A percentile compares a stretch with the other conserved stretches of the same genome.
Conservation (phyloP, 352 stramenopile genomes). For the Phytophthora parvispora region DNA sequence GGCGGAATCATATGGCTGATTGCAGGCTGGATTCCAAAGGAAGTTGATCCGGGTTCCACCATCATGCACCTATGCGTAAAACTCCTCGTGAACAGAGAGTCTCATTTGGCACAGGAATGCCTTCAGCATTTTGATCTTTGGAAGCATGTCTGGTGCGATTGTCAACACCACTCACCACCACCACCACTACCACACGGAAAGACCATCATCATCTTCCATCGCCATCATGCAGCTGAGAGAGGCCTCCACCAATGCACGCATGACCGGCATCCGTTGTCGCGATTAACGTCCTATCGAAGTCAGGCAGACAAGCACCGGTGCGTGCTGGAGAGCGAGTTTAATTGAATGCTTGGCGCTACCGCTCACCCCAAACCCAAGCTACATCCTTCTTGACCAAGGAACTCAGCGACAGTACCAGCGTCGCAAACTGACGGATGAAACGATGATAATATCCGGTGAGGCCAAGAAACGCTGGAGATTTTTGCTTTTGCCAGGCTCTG, state of each 20-base stretch:
- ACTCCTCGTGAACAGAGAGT: too few species aligned
- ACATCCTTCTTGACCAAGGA: neutral
- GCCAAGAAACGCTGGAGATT: neutral
- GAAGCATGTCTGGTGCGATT: too few species aligned
- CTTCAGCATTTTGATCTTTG: too few species aligned
- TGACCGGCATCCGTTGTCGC: conserved; percentile 45
- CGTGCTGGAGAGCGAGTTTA: conserved; percentile 33
- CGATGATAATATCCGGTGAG: neutral
- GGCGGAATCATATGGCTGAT: too few species aligned
- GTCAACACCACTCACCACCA: too few species aligned
- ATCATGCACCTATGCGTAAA: too few species aligned
- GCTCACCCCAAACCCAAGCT: neutral
- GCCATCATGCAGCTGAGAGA: neutral
- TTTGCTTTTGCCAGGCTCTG: neutral
- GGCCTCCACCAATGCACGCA: neutral
- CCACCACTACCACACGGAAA: too few species aligned
- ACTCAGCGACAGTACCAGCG: neutral
- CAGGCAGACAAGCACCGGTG: conserved; percentile 35
- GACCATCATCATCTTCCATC: too few species aligned
- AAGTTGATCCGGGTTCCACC: too few species aligned
- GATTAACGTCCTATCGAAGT: conserved; percentile 41
- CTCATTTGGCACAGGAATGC: too few species aligned
- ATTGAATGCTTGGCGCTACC: conserved; percentile 6
- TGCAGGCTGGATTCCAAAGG: too few species aligned
- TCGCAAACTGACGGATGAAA: neutral